A percentile compares a stretch with the other conserved stretches of the same genome.
These are phyloP conservation scores for Plenodomus tracheiphilus DNA, from an alignment of 2,329 filamentous ascomycete species.

Conservation along the genomic window DNA sequence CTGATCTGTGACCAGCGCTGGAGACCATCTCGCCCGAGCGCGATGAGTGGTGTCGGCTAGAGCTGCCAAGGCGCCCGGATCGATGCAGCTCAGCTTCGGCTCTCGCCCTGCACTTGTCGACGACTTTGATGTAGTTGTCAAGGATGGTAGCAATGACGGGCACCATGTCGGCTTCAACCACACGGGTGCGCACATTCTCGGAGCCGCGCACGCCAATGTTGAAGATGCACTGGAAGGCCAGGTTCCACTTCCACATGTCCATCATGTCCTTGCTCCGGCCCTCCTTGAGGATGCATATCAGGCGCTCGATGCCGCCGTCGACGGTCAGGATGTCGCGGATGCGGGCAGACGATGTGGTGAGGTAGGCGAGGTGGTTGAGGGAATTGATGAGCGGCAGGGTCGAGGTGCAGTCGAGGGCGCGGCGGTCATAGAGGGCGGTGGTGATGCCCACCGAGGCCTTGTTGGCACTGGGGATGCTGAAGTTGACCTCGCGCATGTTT, in stretches of 20 bases:
- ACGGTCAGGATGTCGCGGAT: slow-evolving; percentile 98
- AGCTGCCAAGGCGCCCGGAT: slow-evolving; percentile 51
- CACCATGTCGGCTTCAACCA: slow-evolving; percentile 98
- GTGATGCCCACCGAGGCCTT: slow-evolving; percentile 99
- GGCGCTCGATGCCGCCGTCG: slow-evolving; percentile 94
- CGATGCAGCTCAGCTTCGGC: slow-evolving; percentile 76
- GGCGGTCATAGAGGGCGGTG: slow-evolving; percentile 94
- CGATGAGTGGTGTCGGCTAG: slow-evolving; percentile 46
- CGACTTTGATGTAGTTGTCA: slow-evolving; percentile 96
- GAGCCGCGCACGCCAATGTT: slow-evolving; percentile 97
- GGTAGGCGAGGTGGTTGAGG: slow-evolving; percentile 96
- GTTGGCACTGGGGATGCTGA: slow-evolving; percentile 98
- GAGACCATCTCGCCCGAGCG: slow-evolving; percentile 45
- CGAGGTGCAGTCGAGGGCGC: slow-evolving; percentile 96
- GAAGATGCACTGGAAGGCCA: slow-evolving; percentile 98
- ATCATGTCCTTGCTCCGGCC: slow-evolving; percentile 97
- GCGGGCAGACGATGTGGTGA: slow-evolving; percentile 95
- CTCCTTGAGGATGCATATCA: slow-evolving; percentile 97
- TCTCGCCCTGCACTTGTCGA: slow-evolving; percentile 88
- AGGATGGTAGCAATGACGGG: slow-evolving; percentile 97
- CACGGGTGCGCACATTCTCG: slow-evolving; percentile 88
- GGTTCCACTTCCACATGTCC: slow-evolving; percentile 99
- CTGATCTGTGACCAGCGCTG: slow-evolving; percentile 46
- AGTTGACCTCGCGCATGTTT: slow-evolving; percentile 98
- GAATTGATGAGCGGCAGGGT: slow-evolving; percentile 98